Evolutionary conservation across 2,329 filamentous ascomycete genomes (phyloP).

Genomic region (Sclerotinia glacialis): DNA sequence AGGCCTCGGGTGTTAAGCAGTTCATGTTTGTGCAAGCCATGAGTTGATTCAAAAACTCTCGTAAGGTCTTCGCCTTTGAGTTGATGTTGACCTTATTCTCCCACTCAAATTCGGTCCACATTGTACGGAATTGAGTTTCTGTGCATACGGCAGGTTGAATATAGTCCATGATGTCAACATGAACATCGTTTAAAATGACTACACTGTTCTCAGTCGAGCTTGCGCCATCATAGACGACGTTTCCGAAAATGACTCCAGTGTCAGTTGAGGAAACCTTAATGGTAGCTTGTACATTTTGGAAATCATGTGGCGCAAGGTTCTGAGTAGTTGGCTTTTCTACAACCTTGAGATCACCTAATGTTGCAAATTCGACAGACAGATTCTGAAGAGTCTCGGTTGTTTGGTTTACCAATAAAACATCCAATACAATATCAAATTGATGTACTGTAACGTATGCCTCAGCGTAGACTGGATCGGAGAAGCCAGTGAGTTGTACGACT

Average conservation of each 20-base stretch:
- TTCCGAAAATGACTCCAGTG: slow-evolving; percentile 97
- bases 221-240: slow-evolving; percentile 94
- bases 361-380: slow-evolving; percentile 97
- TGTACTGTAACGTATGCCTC: slow-evolving; percentile 98
- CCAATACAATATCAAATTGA: slow-evolving; percentile 96
- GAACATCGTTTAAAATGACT: slow-evolving; percentile 95
- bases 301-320: slow-evolving; percentile 91
- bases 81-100: slow-evolving; percentile 99
- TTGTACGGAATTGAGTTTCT: slow-evolving; percentile 98
- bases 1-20: slow-evolving; percentile 93
- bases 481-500: slow-evolving; percentile 94
- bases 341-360: slow-evolving; percentile 93
- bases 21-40: slow-evolving; percentile 99
- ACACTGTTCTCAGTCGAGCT: slow-evolving; percentile 92
- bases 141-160: slow-evolving; percentile 96
- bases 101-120: slow-evolving; percentile 99
- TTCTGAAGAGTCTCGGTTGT: slow-evolving; percentile 96
- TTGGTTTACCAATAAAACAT: slow-evolving; percentile 95
- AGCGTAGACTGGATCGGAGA: slow-evolving; percentile 97
- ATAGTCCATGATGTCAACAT: slow-evolving; percentile 99
- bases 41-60: slow-evolving; percentile 87
- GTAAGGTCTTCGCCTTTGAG: slow-evolving; percentile 86
- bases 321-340: slow-evolving; percentile 95
- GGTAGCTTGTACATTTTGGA: slow-evolving; percentile 96
- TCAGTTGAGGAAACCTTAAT: slow-evolving; percentile 99